Base-by-base conservation (phyloP, 2,329 filamentous ascomycete species). In the Thielaviopsis musarum region DNA sequence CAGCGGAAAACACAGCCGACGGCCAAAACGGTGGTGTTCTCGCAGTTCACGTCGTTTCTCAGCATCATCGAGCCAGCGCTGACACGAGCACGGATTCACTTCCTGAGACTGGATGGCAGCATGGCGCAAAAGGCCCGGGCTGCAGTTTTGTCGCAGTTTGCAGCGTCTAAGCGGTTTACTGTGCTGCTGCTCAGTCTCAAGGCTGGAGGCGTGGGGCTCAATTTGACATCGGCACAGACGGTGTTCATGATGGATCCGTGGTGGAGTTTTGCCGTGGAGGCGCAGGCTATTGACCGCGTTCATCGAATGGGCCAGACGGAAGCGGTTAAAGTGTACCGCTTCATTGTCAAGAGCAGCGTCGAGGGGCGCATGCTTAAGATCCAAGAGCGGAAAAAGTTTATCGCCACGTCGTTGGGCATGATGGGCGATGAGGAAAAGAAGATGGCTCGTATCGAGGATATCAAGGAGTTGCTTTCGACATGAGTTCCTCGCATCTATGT, bases 181-280 rank as follows among this genome's bases (percentile, higher is more conserved):
- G 81, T 98, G 1, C 74, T 98, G 3, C 76, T 98, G 1, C 80
- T 98, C 57, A 91, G 85, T 65, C 75, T 98, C 59, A 80, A 89
- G 21, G 93, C 94, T 0, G 93, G 94, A 4, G 94, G 93, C 24
- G 93, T 98, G 0, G 93, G 93, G 0, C 76, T 98, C 52, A 98
- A 98, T 68, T 72, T 98, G 62, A 97, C 91, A 0, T 84, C 84
- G 64, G 93, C 93, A 5, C 88, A 85, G 64, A 77, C 88, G 58
- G 94, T 98, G 5, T 98, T 86, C 73, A 94, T 98, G 87, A 97
- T 98, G 93, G 93, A 98, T 70, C 93, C 93, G 0, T 98, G 93
- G 93, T 98, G 93, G 93, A 94, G 88, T 68, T 98, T 91, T 71
- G 91, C 93, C 0, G 85, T 97, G 13, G 93, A 98, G 72, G 89